These are phyloP conservation scores for Diaporthe humulicola DNA, from an alignment of 2,329 filamentous ascomycete species.

Conservation along the genomic window DNA sequence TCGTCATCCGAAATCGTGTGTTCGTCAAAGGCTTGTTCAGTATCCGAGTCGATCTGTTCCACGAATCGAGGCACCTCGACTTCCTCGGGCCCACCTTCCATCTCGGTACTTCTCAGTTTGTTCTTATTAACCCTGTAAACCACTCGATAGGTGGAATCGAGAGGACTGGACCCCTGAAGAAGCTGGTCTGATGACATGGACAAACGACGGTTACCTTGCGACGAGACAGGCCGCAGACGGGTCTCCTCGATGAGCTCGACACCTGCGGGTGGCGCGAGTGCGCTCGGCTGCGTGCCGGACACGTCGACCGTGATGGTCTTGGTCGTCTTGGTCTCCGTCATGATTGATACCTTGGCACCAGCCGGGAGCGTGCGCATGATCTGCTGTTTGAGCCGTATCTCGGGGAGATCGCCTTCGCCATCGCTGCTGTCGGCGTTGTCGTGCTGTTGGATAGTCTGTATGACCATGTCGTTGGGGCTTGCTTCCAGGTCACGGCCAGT, in stretches of 20 bases:
- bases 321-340: conserved; percentile 69
- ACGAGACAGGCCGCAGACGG: conserved; percentile 50
- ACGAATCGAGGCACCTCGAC: conserved; percentile 37
- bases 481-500: conserved; percentile 44
- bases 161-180: conserved; percentile 38
- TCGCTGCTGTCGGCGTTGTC: conserved; percentile 45
- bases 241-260: conserved; percentile 70
- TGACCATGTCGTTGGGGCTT: conserved; percentile 45
- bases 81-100: conserved; percentile 46
- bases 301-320: conserved; percentile 77
- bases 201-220: conserved; percentile 41
- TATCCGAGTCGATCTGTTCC: conserved; percentile 46
- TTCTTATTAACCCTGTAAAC: conserved; percentile 72
- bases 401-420: conserved; percentile 60
- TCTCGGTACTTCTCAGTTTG: conserved; percentile 57
- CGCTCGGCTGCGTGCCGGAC: conserved; percentile 63
- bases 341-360: conserved; percentile 71
- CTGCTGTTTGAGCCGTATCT: conserved; percentile 64
- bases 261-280: conserved; percentile 68
- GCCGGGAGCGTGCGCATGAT: conserved; percentile 68
- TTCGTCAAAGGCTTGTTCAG: conserved; percentile 46
- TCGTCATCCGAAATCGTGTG: conserved; percentile 43
- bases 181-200: conserved; percentile 40
- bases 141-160: conserved; percentile 61
- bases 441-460: conserved; percentile 54